A percentile compares a stretch with the other conserved stretches of the same genome.
Evolutionary conservation across 2,329 filamentous ascomycete species (phyloP).

Genomic region (Beauveria sp.): DNA sequence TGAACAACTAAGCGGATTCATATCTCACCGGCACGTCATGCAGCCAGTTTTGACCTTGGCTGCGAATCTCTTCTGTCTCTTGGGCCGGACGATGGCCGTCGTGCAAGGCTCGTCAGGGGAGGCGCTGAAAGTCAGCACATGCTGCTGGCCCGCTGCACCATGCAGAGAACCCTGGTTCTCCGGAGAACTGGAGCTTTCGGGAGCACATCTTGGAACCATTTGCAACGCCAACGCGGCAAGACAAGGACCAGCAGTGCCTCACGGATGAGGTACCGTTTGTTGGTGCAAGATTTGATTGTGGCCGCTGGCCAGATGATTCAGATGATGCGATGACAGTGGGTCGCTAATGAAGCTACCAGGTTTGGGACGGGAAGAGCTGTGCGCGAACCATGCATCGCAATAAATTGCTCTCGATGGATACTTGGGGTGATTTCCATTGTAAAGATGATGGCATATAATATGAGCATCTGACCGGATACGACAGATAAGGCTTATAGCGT

Average conservation of each 20-base stretch:
- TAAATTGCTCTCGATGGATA: too few species aligned
- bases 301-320: too few species aligned
- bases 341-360: neutral
- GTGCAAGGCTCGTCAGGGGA: neutral
- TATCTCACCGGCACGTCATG: constrained; percentile 6
- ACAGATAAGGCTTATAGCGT: too few species aligned
- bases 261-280: neutral
- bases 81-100: neutral
- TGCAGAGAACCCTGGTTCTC: neutral
- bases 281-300: neutral
- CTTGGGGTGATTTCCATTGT: too few species aligned
- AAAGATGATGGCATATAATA: too few species aligned
- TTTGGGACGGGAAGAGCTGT: too few species aligned
- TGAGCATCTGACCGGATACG: too few species aligned
- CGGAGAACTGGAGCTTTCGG: neutral
- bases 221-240: neutral
- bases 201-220: neutral
- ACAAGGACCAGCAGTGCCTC: neutral
- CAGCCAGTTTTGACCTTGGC: constrained; percentile 5
- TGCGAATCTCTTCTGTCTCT: neutral
- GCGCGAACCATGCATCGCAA: too few species aligned
- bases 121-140: neutral
- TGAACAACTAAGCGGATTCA: neutral
- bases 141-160: neutral
- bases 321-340: neutral